Conservation (phyloP, 768 basidiomycete species). For the Phylloporus sp. region DNA sequence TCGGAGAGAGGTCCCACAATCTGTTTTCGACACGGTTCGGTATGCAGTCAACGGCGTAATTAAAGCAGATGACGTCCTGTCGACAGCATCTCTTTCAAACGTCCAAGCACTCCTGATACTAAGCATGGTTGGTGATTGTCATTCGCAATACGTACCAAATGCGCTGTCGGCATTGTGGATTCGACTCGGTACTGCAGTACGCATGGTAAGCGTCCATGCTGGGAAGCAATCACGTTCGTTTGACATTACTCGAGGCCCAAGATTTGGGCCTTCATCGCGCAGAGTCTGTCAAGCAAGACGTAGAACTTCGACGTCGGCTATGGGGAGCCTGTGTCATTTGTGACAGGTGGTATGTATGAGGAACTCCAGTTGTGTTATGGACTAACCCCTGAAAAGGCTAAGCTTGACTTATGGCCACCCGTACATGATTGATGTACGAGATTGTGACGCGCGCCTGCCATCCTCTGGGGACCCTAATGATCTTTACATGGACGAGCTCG, state of each 20-base stretch:
- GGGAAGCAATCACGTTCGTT: conserved; percentile 4
- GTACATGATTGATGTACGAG: conserved; percentile 92
- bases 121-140: conserved; percentile 84
- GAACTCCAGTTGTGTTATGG: conserved; percentile 3
- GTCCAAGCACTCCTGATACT: conserved; percentile 84
- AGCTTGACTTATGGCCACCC: conserved; percentile 90
- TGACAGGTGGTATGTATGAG: conserved; percentile 82
- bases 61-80: conserved; percentile 86
- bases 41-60: conserved; percentile 82
- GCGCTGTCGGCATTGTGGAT: conserved; percentile 85
- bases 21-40: conserved; percentile 86
- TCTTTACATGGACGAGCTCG: conserved; percentile 85
- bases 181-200: conserved; percentile 80
- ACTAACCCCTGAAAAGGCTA: conserved; percentile 45
- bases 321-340: conserved; percentile 95
- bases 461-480: conserved; percentile 78
- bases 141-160: conserved; percentile 83
- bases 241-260: conserved; percentile 63
- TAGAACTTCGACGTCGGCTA: conserved; percentile 83
- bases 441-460: conserved; percentile 92
- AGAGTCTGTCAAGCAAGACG: conserved; percentile 75
- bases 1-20: conserved; percentile 74
- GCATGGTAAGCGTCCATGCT: conserved; percentile 63
- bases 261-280: conserved; percentile 94
- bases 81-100: conserved; percentile 78